Base-by-base conservation (phyloP, 2,329 filamentous ascomycete genomes). In the Hypoxylon rubiginosum region DNA sequence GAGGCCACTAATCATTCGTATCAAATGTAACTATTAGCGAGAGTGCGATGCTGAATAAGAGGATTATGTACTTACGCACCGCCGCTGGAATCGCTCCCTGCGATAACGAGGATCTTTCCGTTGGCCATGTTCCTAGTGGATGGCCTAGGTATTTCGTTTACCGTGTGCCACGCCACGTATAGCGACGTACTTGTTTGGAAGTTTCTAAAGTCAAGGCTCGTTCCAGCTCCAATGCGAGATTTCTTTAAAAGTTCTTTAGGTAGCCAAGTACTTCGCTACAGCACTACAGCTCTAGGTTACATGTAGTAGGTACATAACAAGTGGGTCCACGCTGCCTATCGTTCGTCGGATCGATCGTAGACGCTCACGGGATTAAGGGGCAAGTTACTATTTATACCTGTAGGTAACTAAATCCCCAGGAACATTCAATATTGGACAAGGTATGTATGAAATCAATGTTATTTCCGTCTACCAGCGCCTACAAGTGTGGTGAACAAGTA, bases 61-160 rank as follows among this genome's bases (percentile, higher is more conserved):
- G 30, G 55, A 54, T 51, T 48, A 58, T 63, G 43, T 56, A 86
- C 85, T 79, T 78, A 88, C 92, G 94, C 94, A 82, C 94, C 94
- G 75, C 94, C 94, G 28, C 93, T 97, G 80, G 92, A 93, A 80
- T 97, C 94, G 26, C 93, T 97, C 68, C 94, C 94, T 53, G 94
- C 94, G 73, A 97, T 92, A 17, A 96, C 88, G 61, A 97, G 83
- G 49, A 97, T 89, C 64, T 90, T 81, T 66, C 79, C 80, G 30
- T 76, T 71, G 1, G 72, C 71, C 82, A 83, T 84, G 30, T 30
- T 36, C 30, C 10, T 21, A 2, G 8, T 24, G 19, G 30, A 3
- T 52, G 4, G 32, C 3, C 9, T 2, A 13, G 24, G 1, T 49
- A n/a, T 30, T 49, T 6, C 24, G 15, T 15, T 5, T 15, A 3